These are phyloP conservation scores for Mycothermus thermophilus DNA, from an alignment of 495 filamentous ascomycete species.

Conservation along the genomic window DNA sequence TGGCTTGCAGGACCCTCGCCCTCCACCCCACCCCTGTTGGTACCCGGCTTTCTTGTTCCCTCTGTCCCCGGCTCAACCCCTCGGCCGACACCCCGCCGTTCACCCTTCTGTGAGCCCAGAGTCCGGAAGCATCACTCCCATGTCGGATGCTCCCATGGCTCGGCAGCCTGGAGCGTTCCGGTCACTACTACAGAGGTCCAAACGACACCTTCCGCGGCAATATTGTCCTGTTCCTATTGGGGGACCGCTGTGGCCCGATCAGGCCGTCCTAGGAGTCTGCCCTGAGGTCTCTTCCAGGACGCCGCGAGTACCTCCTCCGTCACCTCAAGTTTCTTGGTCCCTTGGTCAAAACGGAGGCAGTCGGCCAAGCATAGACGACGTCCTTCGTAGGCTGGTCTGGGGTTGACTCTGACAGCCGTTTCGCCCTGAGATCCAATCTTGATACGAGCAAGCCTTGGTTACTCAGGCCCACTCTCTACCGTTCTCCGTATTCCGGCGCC, in stretches of 20 bases:
- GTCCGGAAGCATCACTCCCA: too few species aligned
- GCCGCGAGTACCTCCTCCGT: constrained; percentile 7
- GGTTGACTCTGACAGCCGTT: constrained; percentile 1
- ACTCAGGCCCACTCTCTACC: neutral
- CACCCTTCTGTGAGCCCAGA: constrained; percentile 1
- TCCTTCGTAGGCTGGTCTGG: neutral
- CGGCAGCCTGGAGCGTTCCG: constrained; percentile 1
- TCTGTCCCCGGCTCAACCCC: constrained; percentile 1
- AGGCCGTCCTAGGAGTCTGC: constrained; percentile 3
- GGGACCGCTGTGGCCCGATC: constrained; percentile 2
- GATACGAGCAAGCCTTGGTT: constrained; percentile 6
- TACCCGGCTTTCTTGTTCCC: constrained; percentile 7
- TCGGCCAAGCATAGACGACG: neutral
- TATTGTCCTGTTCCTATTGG: constrained; percentile 3
- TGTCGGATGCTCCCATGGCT: constrained; percentile 16
- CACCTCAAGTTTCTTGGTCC: constrained; percentile 10
- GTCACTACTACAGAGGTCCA: neutral
- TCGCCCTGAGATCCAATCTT: constrained; percentile 5
- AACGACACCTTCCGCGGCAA: constrained; percentile 2
- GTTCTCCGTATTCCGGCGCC: neutral
- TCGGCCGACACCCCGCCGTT: constrained; percentile 11
- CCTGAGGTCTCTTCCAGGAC: neutral
- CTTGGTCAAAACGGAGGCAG: constrained; percentile 5
- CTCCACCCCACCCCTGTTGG: constrained; percentile 1
- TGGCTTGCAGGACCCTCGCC: neutral